Base-by-base conservation (phyloP, 331 rosid genomes). In the Rosa hybrid region DNA sequence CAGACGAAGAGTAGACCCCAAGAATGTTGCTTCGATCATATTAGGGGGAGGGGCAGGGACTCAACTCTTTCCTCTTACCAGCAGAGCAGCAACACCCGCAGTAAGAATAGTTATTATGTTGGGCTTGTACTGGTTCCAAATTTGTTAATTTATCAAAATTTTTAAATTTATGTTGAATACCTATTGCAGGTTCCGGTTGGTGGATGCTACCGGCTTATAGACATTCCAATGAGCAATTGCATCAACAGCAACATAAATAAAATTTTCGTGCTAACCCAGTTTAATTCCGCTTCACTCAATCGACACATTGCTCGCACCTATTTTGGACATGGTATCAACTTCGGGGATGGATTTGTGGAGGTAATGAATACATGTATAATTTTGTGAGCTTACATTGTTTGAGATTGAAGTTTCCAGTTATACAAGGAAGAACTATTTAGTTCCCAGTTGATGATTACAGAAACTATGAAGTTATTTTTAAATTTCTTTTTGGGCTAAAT, bases 211-310 rank as follows among this genome's bases (percentile, higher is more conserved):
- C 86, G 98, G 84, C 93, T 93, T 38, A 94, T 96, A 68, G 99
- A 96, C 84, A 90, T 93, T 83, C 98, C 97, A 16, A 89, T 91
- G 94, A 93, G 99, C 88, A 96, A 96, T 78, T 93, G 94, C 84
- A 91, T 95, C 49, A 93, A 95, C 79, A 95, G 99, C 62, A 95
- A 92, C 83, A 90, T 95, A 76, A 84, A 89, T 84, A 91, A 95
- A 87, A 86, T 96, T 74, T 96, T 82, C 16, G 94, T 96, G 80
- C 93, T 93, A 49, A 96, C 99, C 16, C 99, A 96, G 78, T 93
- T 80, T 84, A 96, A 96, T 86, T 96, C 99, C 64, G 84, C 90
- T 81, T 91, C 98, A 80, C 92, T 96, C 75, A 96, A 96, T 76
- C 91, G 94, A 53, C 98, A 96, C 85, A 82, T 96, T 71, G 84